Base-by-base conservation (phyloP, 2,329 filamentous ascomycete species). In the Aureobasidium melanogenum region DNA sequence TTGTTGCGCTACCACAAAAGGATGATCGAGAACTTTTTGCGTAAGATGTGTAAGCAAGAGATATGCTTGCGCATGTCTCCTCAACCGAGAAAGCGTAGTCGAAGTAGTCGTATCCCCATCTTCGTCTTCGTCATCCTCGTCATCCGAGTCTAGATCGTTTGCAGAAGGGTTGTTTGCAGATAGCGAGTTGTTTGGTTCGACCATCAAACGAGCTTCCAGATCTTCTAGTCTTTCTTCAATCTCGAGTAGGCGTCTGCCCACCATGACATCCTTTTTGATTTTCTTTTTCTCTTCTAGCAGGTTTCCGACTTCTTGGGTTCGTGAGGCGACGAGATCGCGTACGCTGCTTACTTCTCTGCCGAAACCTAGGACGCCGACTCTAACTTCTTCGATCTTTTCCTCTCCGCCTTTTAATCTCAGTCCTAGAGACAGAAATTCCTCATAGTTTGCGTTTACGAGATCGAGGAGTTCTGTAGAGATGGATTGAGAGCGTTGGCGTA, bases 391-490 rank as follows among this genome's bases (percentile, higher is more conserved):
- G 0, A 97, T 87, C 72, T 87, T 89, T 69, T 97, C 93, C 69
- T 96, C 92, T 8, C 95, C 95, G 2, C 92, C 92, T 59, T 85
- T 84, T 46, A 99, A 77, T 67, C 91, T 89, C 50, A 83, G 85
- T 0, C 94, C 95, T 0, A 99, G 77, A 0, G 86, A 87, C 5
- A 99, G 75, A 68, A 99, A 99, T 62, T 93, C 88, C 51, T 91
- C 88, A 72, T 99, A 97, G 74, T 99, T 96, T 56, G 88, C 84
- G 71, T 99, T 99, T 66, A 99, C 94, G 8, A 99, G 84, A 75
- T 97, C 93, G 19, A 99, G 81, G 2, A 99, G 81, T 76, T 99
- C 94, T 64, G 88, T 84, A 69, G 87, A 89, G 64, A 99, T 86
- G 22, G 87, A 82, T 67, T 89, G 84, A 67, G 87, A 89, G 57